Conservation (phyloP, 2,329 filamentous ascomycete species). For the Epichloe gansuensis region DNA sequence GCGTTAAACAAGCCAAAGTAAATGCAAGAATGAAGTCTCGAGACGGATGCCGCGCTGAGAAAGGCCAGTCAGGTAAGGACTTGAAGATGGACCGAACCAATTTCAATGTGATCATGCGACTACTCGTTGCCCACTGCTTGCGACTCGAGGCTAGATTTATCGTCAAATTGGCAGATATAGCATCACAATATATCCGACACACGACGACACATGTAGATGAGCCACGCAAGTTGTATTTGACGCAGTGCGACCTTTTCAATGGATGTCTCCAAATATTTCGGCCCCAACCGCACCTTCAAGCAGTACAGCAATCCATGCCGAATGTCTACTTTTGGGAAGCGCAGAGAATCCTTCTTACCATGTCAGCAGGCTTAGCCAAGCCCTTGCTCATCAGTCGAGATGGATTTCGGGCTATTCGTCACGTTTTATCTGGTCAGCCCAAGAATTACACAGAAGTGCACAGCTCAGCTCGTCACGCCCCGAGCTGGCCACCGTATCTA, state of each 20-base stretch:
- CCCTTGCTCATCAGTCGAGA: slow-evolving; percentile 37
- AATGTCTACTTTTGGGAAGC: slow-evolving; percentile 39
- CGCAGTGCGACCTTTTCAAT: slow-evolving; percentile 22
- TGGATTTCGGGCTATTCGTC: slow-evolving; percentile 43
- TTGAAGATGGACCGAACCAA: slow-evolving; percentile 10
- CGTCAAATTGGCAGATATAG: slow-evolving; percentile 17
- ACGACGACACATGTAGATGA: slow-evolving; percentile 8
- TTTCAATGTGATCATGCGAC: slow-evolving; percentile 14
- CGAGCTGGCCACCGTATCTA: slow-evolving; percentile 50
- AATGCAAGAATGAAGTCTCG: background rate
- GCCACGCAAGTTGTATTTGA: slow-evolving; percentile 13
- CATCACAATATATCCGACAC: slow-evolving; percentile 16
- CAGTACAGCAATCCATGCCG: slow-evolving; percentile 14
- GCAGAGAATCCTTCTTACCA: slow-evolving; percentile 39
- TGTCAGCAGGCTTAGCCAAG: slow-evolving; percentile 35
- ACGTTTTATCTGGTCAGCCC: slow-evolving; percentile 39
- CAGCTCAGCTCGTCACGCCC: slow-evolving; percentile 34
- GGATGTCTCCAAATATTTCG: slow-evolving; percentile 15
- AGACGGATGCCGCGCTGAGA: slow-evolving; percentile 2
- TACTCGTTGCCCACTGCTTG: slow-evolving; percentile 19
- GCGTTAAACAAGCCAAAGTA: background rate
- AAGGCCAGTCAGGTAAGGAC: background rate
- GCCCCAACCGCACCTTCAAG: slow-evolving; percentile 13
- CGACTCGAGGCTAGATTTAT: slow-evolving; percentile 22
- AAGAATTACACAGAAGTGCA: slow-evolving; percentile 40